Evolutionary conservation across 331 rosid species (phyloP).

Genomic region (Rhamnella rubrinervis): DNA sequence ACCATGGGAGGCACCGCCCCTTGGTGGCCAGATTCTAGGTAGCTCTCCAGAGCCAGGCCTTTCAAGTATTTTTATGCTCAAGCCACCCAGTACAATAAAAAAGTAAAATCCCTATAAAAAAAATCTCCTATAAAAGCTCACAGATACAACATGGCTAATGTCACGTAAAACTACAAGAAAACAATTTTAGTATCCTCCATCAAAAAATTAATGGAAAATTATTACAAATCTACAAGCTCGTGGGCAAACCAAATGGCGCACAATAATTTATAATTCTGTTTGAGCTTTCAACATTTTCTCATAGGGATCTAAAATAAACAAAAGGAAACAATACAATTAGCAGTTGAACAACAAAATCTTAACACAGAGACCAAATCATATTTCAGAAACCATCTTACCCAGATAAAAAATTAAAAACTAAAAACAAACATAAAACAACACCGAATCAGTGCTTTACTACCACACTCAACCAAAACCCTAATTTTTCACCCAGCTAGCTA

Average conservation of each 20-base stretch:
- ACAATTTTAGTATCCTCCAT: constrained; percentile 13
- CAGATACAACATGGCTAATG: constrained; percentile 13
- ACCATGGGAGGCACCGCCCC: constrained; percentile 75
- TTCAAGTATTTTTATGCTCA: constrained; percentile 28
- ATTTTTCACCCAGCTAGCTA: constrained; percentile 17
- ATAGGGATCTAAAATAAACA: constrained; percentile 38
- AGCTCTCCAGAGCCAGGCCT: constrained; percentile 82
- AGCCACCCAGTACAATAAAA: constrained; percentile 33
- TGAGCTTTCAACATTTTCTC: constrained; percentile 33
- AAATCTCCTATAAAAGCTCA: constrained; percentile 19
- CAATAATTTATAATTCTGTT: constrained; percentile 25
- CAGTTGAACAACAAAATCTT: constrained; percentile 19
- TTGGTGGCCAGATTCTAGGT: constrained; percentile 62
- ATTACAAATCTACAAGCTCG: constrained; percentile 27
- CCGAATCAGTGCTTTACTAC: constrained; percentile 8
- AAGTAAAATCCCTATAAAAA: constrained; percentile 28
- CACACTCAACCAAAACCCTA: constrained; percentile 40
- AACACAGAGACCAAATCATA: constrained; percentile 14
- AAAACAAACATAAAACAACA: constrained; percentile 12
- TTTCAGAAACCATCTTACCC: constrained; percentile 7
- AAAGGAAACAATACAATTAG: constrained; percentile 29
- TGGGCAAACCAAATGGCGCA: constrained; percentile 25
- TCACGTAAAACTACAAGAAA: constrained; percentile 12
- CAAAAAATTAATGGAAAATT: constrained; percentile 15
- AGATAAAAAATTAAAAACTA: background rate